phyloP scores from a whole-genome alignment of 2,329 filamentous ascomycete genomes.

The Juglanconis sp. region DNA sequence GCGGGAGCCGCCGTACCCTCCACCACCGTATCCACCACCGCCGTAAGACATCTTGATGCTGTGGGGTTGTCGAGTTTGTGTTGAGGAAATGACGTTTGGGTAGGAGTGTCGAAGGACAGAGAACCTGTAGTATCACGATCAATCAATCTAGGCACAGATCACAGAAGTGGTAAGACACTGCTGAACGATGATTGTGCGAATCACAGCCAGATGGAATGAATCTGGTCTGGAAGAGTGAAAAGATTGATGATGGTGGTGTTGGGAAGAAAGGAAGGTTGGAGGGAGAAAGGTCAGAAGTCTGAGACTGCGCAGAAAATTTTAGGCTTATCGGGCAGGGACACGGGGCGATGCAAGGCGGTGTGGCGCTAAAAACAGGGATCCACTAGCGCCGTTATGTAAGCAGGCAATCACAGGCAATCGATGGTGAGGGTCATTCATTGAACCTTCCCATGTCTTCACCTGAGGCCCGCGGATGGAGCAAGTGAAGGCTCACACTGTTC shows the following conservation, averaged over 20 bases:
- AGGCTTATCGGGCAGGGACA: slow-evolving; percentile 11
- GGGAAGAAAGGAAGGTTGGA: slow-evolving; percentile 17
- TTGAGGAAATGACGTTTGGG: background rate
- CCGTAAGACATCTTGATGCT: slow-evolving; percentile 43
- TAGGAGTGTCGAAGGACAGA: slow-evolving; percentile 11
- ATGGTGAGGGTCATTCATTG: too few relatives aligned
- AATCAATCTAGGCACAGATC: slow-evolving; percentile 3
- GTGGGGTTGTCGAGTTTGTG: slow-evolving; percentile 1
- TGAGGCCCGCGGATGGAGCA: too few relatives aligned
- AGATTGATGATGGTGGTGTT: slow-evolving; percentile 14
- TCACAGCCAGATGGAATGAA: slow-evolving; percentile 1
- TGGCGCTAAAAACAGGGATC: background rate
- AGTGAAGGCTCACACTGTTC: too few relatives aligned
- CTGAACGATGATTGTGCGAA: background rate
- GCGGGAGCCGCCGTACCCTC: slow-evolving; percentile 39
- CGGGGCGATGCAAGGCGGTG: background rate
- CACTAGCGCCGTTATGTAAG: slow-evolving; percentile 8
- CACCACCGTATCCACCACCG: slow-evolving; percentile 37
- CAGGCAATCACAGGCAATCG: background rate
- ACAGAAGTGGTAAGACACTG: slow-evolving; percentile 1
- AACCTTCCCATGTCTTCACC: too few relatives aligned
- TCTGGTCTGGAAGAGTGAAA: slow-evolving; percentile 21
- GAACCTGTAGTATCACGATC: slow-evolving; percentile 6
- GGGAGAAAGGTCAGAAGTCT: slow-evolving; percentile 5
- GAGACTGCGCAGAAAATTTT: slow-evolving; percentile 15